phyloP scores from a whole-genome alignment of 768 basidiomycete genomes.

The Trametes cingulata region DNA sequence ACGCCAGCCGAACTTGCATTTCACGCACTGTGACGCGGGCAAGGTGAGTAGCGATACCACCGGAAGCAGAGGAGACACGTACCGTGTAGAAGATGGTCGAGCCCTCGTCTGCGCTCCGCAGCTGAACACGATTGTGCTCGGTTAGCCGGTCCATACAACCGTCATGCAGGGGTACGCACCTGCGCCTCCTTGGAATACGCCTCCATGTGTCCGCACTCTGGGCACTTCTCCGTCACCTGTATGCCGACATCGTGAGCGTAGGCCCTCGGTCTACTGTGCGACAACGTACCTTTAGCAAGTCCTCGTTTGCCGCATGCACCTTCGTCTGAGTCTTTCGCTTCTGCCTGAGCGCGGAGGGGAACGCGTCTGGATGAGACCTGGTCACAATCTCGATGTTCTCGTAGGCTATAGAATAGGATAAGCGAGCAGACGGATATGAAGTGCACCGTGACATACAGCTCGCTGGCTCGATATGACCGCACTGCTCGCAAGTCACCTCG shows the following conservation, averaged over 20 bases:
- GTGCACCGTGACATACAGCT: too few species aligned
- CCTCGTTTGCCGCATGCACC: slow-evolving; percentile 65
- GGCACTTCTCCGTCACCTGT: slow-evolving; percentile 89
- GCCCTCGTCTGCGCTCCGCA: slow-evolving; percentile 92
- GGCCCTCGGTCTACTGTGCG: too few species aligned
- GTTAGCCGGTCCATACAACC: neutral
- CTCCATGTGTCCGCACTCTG: slow-evolving; percentile 79
- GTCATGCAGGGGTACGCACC: slow-evolving; percentile 38
- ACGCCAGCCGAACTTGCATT: slow-evolving; percentile 80
- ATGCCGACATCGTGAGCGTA: neutral
- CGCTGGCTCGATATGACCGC: slow-evolving; percentile 82
- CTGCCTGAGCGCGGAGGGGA: slow-evolving; percentile 85
- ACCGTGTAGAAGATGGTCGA: slow-evolving; percentile 95
- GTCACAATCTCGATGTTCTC: slow-evolving; percentile 91
- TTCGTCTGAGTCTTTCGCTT: slow-evolving; percentile 90
- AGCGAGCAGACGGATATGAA: too few species aligned
- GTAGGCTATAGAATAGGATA: slow-evolving; percentile 78
- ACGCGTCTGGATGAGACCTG: slow-evolving; percentile 90
- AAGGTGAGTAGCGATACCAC: slow-evolving; percentile 12
- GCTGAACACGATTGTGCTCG: slow-evolving; percentile 39
- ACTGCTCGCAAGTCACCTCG: slow-evolving; percentile 85
- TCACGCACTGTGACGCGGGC: slow-evolving; percentile 55
- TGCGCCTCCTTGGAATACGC: slow-evolving; percentile 90
- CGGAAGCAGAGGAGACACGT: slow-evolving; percentile 32
- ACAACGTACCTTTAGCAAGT: slow-evolving; percentile 57